A percentile compares a stretch with the other conserved stretches of the same genome.
Conservation (phyloP, 148 eudicot genomes). For the Amaranthus hypochondriacus region DNA sequence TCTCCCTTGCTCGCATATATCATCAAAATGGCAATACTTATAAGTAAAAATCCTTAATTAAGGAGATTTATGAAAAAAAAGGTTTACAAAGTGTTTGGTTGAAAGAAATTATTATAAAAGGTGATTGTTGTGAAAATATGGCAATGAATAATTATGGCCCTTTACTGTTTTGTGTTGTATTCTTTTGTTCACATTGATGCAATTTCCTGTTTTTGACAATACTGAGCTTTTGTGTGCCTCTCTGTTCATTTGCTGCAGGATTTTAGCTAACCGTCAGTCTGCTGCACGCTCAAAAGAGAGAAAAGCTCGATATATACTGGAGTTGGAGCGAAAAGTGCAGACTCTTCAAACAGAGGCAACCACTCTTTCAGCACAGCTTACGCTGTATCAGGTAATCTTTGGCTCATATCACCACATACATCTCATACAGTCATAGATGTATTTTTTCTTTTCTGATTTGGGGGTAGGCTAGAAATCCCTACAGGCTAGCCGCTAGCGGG, state of each 20-base stretch:
- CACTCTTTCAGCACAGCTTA: conserved; percentile 57
- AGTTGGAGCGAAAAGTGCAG: conserved; percentile 49
- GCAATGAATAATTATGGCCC: too few relatives aligned
- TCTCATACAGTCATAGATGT: background rate
- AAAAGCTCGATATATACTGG: conserved; percentile 54
- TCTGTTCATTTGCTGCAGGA: conserved; percentile 29
- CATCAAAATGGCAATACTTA: too few relatives aligned
- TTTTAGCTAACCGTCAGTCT: conserved; percentile 55
- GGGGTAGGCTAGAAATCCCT: too few relatives aligned
- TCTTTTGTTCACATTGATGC: background rate
- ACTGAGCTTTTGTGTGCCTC: background rate
- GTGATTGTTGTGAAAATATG: too few relatives aligned
- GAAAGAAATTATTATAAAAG: too few relatives aligned
- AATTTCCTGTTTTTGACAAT: background rate
- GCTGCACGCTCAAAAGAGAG: conserved; percentile 69
- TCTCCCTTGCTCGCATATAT: too few relatives aligned
- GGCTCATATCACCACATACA: background rate
- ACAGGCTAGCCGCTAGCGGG: too few relatives aligned
- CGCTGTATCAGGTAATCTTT: conserved; percentile 37
- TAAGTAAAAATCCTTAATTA: too few relatives aligned
- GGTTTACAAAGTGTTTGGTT: too few relatives aligned
- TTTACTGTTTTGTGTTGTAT: too few relatives aligned
- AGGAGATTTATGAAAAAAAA: too few relatives aligned
- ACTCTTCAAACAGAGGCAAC: conserved; percentile 55
- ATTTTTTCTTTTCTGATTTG: too few relatives aligned